phyloP scores from a whole-genome alignment of 345 rosid genomes.

The Euphorbia pulcherrima region DNA sequence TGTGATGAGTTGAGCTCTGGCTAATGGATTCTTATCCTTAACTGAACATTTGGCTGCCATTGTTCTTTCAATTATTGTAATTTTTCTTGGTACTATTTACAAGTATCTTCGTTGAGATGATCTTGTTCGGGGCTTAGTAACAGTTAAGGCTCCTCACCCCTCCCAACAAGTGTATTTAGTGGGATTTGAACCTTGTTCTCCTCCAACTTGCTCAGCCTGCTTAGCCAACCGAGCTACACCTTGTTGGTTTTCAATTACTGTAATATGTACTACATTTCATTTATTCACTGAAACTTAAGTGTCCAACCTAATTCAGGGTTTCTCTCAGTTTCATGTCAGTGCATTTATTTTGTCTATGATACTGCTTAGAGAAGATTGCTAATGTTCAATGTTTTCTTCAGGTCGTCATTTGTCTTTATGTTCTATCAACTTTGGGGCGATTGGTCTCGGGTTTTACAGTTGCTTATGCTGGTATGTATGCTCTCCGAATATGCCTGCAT shows the following conservation, averaged over 20 bases:
- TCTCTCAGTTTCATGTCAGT: neutral
- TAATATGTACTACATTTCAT: no score
- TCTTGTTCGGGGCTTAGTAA: neutral
- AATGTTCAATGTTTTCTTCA: slow-evolving; percentile 28
- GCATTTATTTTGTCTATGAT: no score
- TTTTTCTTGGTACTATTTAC: neutral
- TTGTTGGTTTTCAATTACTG: no score
- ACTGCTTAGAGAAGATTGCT: neutral
- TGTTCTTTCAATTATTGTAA: neutral
- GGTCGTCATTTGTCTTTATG: slow-evolving; percentile 75
- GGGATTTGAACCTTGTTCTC: no score
- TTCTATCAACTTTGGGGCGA: slow-evolving; percentile 70
- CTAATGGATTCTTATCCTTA: neutral
- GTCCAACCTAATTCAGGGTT: neutral
- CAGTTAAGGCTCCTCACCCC: no score
- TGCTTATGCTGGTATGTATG: slow-evolving; percentile 79
- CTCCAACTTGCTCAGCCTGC: no score
- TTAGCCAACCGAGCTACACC: no score
- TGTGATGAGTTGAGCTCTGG: neutral
- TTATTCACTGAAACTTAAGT: neutral
- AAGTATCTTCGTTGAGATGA: neutral
- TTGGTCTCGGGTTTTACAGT: slow-evolving; percentile 79
- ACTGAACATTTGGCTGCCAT: neutral
- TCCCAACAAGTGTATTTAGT: no score
- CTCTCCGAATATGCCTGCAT: slow-evolving; percentile 5